Conservation (phyloP, 176 grass and related monocot species). For the Melocanna baccifera region DNA sequence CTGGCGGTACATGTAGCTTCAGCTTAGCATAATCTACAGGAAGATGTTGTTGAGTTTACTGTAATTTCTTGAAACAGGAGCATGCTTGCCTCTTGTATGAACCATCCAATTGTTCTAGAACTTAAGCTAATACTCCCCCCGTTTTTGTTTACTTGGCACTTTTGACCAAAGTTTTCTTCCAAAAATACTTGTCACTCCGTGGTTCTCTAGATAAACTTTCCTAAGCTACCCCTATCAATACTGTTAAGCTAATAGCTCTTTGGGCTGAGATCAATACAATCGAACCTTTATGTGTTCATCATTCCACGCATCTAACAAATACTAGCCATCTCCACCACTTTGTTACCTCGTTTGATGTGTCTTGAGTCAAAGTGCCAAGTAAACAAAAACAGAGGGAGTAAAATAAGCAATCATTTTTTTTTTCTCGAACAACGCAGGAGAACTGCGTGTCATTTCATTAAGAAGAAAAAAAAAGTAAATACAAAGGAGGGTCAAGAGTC, state of each 20-base stretch:
- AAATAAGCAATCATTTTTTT: not conserved
- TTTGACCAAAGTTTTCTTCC: not conserved
- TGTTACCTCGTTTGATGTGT: not conserved
- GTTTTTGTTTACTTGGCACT: not conserved
- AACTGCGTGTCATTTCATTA: too few relatives aligned
- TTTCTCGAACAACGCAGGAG: too few relatives aligned
- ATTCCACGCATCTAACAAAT: too few relatives aligned
- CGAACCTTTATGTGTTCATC: too few relatives aligned
- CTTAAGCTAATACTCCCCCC: not conserved
- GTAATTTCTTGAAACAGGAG: not conserved
- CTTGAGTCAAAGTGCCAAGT: too few relatives aligned
- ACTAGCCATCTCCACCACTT: not conserved
- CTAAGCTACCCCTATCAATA: not conserved
- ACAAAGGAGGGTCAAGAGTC: too few relatives aligned
- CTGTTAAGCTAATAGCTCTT: too few relatives aligned
- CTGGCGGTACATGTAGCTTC: not conserved
- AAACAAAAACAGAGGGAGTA: not conserved
- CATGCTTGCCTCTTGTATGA: not conserved
- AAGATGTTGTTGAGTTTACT: not conserved
- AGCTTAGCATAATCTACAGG: not conserved
- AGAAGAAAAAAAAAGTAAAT: too few relatives aligned
- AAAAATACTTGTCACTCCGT: not conserved
- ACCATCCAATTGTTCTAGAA: not conserved
- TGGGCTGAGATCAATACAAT: too few relatives aligned
- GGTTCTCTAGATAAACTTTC: not conserved